Conservation (phyloP, 2,329 filamentous ascomycete species). For the Gaeumannomyces tritici region DNA sequence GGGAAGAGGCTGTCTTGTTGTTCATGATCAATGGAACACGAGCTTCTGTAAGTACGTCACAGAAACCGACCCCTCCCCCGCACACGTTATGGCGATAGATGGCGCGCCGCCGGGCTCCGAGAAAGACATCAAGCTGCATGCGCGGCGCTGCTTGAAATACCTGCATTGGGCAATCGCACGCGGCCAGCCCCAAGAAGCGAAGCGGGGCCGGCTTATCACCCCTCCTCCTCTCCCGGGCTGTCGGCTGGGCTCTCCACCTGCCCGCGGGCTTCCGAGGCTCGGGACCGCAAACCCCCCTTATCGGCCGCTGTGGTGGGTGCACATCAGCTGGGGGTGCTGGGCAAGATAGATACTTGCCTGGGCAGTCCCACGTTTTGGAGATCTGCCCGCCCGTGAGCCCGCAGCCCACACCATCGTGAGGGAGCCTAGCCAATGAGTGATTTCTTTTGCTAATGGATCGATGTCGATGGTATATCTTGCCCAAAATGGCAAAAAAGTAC, state of each 20-base stretch:
- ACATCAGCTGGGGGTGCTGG: too few relatives aligned
- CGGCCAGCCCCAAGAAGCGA: not conserved
- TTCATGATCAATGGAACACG: too few relatives aligned
- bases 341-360: too few relatives aligned
- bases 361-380: not conserved
- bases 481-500: not conserved
- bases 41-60: too few relatives aligned
- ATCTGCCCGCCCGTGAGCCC: not conserved
- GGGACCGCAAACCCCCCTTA: not conserved
- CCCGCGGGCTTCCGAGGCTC: too few relatives aligned
- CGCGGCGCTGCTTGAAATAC: not conserved
- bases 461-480: not conserved
- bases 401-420: not conserved
- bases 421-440: not conserved
- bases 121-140: not conserved
- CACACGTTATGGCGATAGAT: not conserved
- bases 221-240: not conserved
- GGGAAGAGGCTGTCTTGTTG: too few relatives aligned
- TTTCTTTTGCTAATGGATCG: not conserved
- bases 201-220: not conserved
- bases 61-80: not conserved
- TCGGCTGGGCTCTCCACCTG: not conserved
- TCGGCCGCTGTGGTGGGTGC: not conserved
- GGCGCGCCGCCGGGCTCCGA: too few relatives aligned
- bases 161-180: not conserved